A percentile compares a stretch with the other conserved stretches of the same genome.
These are phyloP conservation scores for Calonectria multiphialidica DNA, from an alignment of 2,329 filamentous ascomycete genomes.

Conservation along the genomic window DNA sequence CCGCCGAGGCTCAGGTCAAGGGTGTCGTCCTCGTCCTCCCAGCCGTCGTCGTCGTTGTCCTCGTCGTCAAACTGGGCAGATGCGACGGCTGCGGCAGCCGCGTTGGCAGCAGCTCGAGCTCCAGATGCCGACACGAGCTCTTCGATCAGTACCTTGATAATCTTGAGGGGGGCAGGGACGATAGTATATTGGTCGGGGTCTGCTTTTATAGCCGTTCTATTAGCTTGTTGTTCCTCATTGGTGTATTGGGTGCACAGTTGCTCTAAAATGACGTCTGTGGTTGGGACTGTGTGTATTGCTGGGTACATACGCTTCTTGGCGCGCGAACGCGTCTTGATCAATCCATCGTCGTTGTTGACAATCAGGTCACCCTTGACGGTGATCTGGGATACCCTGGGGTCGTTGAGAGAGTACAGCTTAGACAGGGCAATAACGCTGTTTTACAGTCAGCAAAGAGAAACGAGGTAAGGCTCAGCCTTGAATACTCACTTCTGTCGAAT, in stretches of 20 bases:
- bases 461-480: background rate
- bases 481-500: conserved; percentile 90
- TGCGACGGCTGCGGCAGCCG: conserved; percentile 73
- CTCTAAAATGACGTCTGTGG: conserved; percentile 29
- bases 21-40: conserved; percentile 86
- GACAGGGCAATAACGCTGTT: conserved; percentile 88
- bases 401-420: conserved; percentile 89
- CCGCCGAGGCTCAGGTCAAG: conserved; percentile 80
- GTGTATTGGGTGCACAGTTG: conserved; percentile 36
- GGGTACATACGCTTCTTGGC: conserved; percentile 78
- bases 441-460: conserved; percentile 44
- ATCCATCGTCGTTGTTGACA: conserved; percentile 76
- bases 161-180: conserved; percentile 91
- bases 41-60: conserved; percentile 82
- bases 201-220: conserved; percentile 49
- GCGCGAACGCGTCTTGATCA: conserved; percentile 94
- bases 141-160: conserved; percentile 94
- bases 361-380: conserved; percentile 94
- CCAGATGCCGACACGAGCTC: conserved; percentile 88
- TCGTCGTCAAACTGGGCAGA: conserved; percentile 71
- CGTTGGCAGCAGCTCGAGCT: conserved; percentile 67
- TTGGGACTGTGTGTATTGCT: conserved; percentile 32
- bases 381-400: conserved; percentile 81
- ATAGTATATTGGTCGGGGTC: conserved; percentile 92
- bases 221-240: conserved; percentile 40